A percentile compares a stretch with the other conserved stretches of the same genome.
phyloP scores from a whole-genome alignment of 2,329 filamentous ascomycete species.

The Penicillium hordei region DNA sequence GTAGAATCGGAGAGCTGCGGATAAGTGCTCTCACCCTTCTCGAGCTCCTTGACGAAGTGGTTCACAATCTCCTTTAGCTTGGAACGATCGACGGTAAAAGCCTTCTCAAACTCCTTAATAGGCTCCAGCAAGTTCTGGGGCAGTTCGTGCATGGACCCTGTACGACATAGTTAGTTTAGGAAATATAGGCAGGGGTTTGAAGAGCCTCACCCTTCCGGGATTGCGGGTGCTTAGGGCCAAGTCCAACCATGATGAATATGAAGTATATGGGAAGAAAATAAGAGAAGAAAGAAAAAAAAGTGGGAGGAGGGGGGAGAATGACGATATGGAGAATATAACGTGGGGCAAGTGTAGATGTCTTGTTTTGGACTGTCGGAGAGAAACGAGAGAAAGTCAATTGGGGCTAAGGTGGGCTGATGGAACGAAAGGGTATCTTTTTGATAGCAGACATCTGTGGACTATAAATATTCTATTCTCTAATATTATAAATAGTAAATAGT shows the following conservation, averaged over 20 bases:
- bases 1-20: neutral
- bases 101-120: constrained; percentile 78
- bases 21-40: constrained; percentile 63
- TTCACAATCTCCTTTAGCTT: constrained; percentile 89
- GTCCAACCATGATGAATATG: constrained; percentile 58
- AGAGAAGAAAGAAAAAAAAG: neutral
- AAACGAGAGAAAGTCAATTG: constrained; percentile 12
- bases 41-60: constrained; percentile 85
- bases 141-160: constrained; percentile 88
- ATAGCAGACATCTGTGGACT: neutral
- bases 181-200: constrained; percentile 13
- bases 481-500: too few relatives aligned
- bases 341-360: constrained; percentile 26
- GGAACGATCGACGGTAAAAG: constrained; percentile 73
- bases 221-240: constrained; percentile 63
- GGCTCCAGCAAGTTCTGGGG: constrained; percentile 79
- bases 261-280: neutral
- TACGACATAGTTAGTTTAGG: constrained; percentile 6
- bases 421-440: neutral
- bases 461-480: neutral
- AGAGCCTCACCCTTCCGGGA: constrained; percentile 70
- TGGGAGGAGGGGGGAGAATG: constrained; percentile 18
- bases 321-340: constrained; percentile 22
- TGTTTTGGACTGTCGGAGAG: constrained; percentile 27
- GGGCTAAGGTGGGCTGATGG: neutral